Evolutionary conservation across 2,329 filamentous ascomycete genomes (phyloP), one percentile per base, ranked within the genome.

Genomic region (Xylaria sp.): DNA sequence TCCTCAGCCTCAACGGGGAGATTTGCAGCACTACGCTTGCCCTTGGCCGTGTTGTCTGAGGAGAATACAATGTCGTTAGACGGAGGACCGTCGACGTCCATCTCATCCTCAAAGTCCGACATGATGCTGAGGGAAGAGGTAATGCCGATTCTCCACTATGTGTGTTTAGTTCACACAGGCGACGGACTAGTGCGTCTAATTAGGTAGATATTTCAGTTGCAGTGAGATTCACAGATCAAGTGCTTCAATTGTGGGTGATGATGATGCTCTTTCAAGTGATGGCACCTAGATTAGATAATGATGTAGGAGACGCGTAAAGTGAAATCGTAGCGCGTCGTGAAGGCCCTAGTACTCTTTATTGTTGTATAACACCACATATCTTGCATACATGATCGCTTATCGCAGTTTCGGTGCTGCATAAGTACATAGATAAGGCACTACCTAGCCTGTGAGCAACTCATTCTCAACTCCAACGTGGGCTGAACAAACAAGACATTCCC

Each of bases 1-100:
- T 99, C 96, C 81, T 97, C 93, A 59, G 94, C 94, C 81, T 97
- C 94, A 6, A 99, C 90, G 0, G 96, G 96, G 59, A 99, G 85
- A 79, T 99, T 97, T 48, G 95, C 95, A 57, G 93, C 93, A 76
- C 92, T 95, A 76, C 94, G 89, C 83, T 98, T 98, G 79, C 95
- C 94, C 81, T 98, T 97, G 72, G 87, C 85, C 18, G 86, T 89
- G 74, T 89, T 89, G 71, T 92, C 90, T 31, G 93, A 91, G 65
- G 90, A 92, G 82, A 98, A 98, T 66, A 80, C 81, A 67, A 89
- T 80, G 74, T 86, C 85, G 67, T 83, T 84, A 70, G 82, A 82
- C 34, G 80, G 78, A 28, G 84, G 83, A 72, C 79, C 84, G 74
- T 89, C 88, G 46, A 90, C 81, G 73, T 89, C 87, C 88, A 90